phyloP scores from a whole-genome alignment of 83 land plant species.

The Picea abies region DNA sequence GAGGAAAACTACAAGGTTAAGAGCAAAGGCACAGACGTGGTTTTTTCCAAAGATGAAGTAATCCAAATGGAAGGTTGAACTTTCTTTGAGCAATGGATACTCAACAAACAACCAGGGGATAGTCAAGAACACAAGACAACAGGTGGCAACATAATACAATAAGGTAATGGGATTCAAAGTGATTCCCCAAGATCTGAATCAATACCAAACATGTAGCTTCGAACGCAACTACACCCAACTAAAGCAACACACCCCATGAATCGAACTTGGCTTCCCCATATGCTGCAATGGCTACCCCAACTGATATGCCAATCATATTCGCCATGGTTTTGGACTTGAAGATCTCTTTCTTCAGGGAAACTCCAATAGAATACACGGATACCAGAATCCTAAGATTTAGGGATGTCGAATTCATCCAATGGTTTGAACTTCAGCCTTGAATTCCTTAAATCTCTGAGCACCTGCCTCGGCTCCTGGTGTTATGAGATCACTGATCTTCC shows the following conservation, averaged over 20 bases:
- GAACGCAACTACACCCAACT: slow-evolving; percentile 77
- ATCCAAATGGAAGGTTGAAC: slow-evolving; percentile 56
- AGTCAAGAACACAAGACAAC: slow-evolving; percentile 63
- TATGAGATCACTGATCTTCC: too few species aligned
- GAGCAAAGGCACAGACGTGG: slow-evolving; percentile 74
- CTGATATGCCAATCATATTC: slow-evolving; percentile 80
- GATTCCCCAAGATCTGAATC: slow-evolving; percentile 82
- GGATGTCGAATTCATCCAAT: too few species aligned
- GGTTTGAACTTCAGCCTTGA: too few species aligned
- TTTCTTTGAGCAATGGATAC: slow-evolving; percentile 35
- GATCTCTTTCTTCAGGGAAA: slow-evolving; percentile 54
- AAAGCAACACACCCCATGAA: slow-evolving; percentile 63
- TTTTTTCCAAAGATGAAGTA: slow-evolving; percentile 68
- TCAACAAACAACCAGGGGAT: slow-evolving; percentile 83
- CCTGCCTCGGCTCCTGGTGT: too few species aligned
- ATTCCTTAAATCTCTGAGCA: too few species aligned
- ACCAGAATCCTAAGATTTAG: too few species aligned
- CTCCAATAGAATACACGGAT: slow-evolving; percentile 76
- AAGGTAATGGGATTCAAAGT: slow-evolving; percentile 77
- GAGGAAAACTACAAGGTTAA: slow-evolving; percentile 80
- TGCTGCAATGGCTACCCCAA: slow-evolving; percentile 84
- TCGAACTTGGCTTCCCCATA: slow-evolving; percentile 83
- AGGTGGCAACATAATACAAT: slow-evolving; percentile 82
- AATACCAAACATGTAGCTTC: slow-evolving; percentile 86
- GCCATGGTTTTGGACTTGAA: slow-evolving; percentile 50